These are phyloP conservation scores for Oropetium thomaeum DNA, from an alignment of 176 grass and related monocot species.

Conservation along the genomic window DNA sequence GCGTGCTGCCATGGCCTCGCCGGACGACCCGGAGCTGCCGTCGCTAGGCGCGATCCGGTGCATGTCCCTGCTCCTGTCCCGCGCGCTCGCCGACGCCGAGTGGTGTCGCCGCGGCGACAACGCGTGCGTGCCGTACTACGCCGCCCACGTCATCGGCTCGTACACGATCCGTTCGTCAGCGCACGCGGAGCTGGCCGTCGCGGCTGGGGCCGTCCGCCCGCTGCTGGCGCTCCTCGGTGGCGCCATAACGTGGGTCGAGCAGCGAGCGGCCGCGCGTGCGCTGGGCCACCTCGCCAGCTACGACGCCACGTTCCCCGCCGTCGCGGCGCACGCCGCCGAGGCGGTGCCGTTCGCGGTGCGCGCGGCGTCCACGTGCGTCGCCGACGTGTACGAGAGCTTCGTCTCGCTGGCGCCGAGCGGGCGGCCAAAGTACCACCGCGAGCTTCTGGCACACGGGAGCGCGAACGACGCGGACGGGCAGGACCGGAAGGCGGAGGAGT, in stretches of 20 bases:
- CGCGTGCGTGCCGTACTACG: slow-evolving; percentile 74
- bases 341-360: slow-evolving; percentile 56
- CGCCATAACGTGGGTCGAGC: slow-evolving; percentile 82
- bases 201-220: slow-evolving; percentile 50
- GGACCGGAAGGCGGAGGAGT: slow-evolving; percentile 86
- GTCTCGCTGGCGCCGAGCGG: slow-evolving; percentile 30
- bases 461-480: slow-evolving; percentile 56
- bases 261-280: slow-evolving; percentile 67
- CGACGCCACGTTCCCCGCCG: slow-evolving; percentile 63
- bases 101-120: slow-evolving; percentile 58
- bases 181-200: slow-evolving; percentile 58
- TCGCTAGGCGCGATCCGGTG: slow-evolving; percentile 79
- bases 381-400: slow-evolving; percentile 50
- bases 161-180: slow-evolving; percentile 76
- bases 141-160: slow-evolving; percentile 76
- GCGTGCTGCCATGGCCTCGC: slow-evolving; percentile 72
- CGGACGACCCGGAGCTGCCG: slow-evolving; percentile 72
- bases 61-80: slow-evolving; percentile 74
- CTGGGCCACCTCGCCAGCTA: slow-evolving; percentile 95
- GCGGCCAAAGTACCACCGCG: slow-evolving; percentile 71
- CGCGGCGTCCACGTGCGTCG: slow-evolving; percentile 56
- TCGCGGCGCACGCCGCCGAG: slow-evolving; percentile 51
- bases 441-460: slow-evolving; percentile 55
- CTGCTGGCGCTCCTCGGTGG: slow-evolving; percentile 64
- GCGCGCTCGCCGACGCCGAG: slow-evolving; percentile 46